Percentiles rank a stretch among this genome's conserved stretches.
These are phyloP conservation scores for Heliamphora pulchella DNA, from an alignment of 179 eudicot species.

Conservation along the genomic window DNA sequence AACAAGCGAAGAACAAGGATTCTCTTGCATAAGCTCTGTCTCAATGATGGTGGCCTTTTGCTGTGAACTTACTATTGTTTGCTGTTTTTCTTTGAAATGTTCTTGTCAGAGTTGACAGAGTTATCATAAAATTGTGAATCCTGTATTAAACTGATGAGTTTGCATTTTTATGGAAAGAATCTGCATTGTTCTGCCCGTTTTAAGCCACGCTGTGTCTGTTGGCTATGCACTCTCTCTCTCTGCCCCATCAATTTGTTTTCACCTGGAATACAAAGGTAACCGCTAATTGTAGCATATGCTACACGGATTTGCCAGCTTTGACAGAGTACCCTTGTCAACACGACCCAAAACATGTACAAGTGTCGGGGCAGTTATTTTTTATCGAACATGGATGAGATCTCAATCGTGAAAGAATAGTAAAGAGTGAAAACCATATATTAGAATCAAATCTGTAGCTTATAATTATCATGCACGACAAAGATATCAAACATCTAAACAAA, in stretches of 20 bases:
- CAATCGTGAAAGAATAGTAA: too few species aligned
- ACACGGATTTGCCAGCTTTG: too few species aligned
- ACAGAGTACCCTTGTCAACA: too few species aligned
- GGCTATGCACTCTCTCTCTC: background rate
- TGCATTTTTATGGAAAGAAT: slow-evolving; percentile 14
- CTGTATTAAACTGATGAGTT: slow-evolving; percentile 19
- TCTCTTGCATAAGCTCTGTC: slow-evolving; percentile 38
- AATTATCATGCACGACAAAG: too few species aligned
- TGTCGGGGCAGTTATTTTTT: too few species aligned
- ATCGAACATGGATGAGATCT: too few species aligned
- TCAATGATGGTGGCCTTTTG: background rate
- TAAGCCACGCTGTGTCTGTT: background rate
- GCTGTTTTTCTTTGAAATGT: slow-evolving; percentile 18
- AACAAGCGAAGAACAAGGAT: slow-evolving; percentile 43
- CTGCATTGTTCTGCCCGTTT: background rate
- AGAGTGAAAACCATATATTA: too few species aligned
- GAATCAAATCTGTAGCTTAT: too few species aligned
- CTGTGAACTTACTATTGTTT: slow-evolving; percentile 16
- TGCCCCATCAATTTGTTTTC: background rate
- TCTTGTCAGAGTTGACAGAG: slow-evolving; percentile 20
- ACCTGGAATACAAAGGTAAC: background rate
- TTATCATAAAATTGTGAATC: slow-evolving; percentile 18
- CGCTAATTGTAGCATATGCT: too few species aligned
- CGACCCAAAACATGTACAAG: too few species aligned
- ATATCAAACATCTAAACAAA: too few species aligned